A percentile compares a stretch with the other conserved stretches of the same genome.
phyloP scores from a whole-genome alignment of 257 asterid genomes.

The Plantago ovata region DNA sequence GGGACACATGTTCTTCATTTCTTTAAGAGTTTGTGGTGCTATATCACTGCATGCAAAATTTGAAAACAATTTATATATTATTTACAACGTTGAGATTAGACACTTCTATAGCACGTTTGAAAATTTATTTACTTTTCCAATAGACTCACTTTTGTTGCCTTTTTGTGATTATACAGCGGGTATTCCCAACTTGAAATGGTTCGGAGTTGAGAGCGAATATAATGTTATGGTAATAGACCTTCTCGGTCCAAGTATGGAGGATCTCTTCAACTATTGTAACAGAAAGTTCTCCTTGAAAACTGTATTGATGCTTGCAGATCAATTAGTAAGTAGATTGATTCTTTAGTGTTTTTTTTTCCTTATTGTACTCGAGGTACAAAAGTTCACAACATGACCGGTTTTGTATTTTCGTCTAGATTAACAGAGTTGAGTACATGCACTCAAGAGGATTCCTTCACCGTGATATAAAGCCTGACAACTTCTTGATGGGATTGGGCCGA shows the following conservation, averaged over 20 bases:
- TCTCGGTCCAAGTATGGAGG: slow-evolving; percentile 64
- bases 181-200: slow-evolving; percentile 61
- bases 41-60: background rate
- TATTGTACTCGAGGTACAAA: slow-evolving; percentile 3
- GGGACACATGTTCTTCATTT: background rate
- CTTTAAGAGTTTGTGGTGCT: background rate
- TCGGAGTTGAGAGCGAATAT: slow-evolving; percentile 54
- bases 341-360: background rate
- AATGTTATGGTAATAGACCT: slow-evolving; percentile 64
- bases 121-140: background rate
- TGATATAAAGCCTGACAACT: slow-evolving; percentile 61
- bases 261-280: slow-evolving; percentile 54
- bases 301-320: slow-evolving; percentile 63
- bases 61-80: background rate
- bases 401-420: slow-evolving; percentile 32
- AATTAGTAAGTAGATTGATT: slow-evolving; percentile 34
- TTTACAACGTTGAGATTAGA: background rate
- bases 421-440: slow-evolving; percentile 67
- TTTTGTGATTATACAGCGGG: slow-evolving; percentile 39
- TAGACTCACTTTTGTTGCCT: slow-evolving; percentile 6
- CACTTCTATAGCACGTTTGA: background rate
- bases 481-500: slow-evolving; percentile 62
- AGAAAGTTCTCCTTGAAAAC: slow-evolving; percentile 58
- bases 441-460: slow-evolving; percentile 71
- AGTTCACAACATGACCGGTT: background rate